Evolutionary conservation across 1,284 basidiomycete genomes (phyloP), one percentile per base, ranked within the genome.

Genomic region (Ceratorhiza oryzae-sativae): DNA sequence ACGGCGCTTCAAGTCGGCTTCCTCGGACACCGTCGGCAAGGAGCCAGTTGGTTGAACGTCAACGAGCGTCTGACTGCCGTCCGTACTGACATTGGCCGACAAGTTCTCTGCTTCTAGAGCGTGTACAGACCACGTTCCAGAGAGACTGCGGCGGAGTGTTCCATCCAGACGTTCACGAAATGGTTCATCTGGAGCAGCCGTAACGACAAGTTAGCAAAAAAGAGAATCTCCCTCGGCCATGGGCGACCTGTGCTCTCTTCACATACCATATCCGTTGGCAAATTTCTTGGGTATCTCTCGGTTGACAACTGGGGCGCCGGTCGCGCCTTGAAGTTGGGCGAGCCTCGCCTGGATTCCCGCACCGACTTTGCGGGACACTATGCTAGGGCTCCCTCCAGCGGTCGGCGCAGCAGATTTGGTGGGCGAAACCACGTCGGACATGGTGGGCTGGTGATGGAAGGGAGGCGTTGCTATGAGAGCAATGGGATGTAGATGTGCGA

Each of bases 261-360:
- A 53, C 62, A 8, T 20, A 67, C 62, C 62, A 30, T 53, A 67
- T 23, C 62, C 62, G 34, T 53, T 67, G 10, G 62, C 46, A 27
- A 67, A 67, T 23, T 67, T 67, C 62, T 41, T 67, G 13, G 62
- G 62, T 12, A 55, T 12, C 12, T 67, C 62, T 15, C 62, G 62
- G 27, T 25, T 53, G 34, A 67, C 49, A 20, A 55, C 62, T 32
- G 46, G 48, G 10, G 62, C 62, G 34, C 62, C 62, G 13, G 62
- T 30, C 2, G 62, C 62, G 23, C 62, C 62, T n/a, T 67, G 62
- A 8, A 67, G 49, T 27, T 36, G 30, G 8, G 62, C 62, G 13
- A 67, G 62, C 12, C 62, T 46, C 34, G 62, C 62, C 62, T 67
- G 62, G 23, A 67, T 67, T 8, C 62, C 62, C 10, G 62, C 62